A percentile compares a stretch with the other conserved stretches of the same genome.
phyloP scores from a whole-genome alignment of 768 basidiomycete genomes.

The Russula abietina region DNA sequence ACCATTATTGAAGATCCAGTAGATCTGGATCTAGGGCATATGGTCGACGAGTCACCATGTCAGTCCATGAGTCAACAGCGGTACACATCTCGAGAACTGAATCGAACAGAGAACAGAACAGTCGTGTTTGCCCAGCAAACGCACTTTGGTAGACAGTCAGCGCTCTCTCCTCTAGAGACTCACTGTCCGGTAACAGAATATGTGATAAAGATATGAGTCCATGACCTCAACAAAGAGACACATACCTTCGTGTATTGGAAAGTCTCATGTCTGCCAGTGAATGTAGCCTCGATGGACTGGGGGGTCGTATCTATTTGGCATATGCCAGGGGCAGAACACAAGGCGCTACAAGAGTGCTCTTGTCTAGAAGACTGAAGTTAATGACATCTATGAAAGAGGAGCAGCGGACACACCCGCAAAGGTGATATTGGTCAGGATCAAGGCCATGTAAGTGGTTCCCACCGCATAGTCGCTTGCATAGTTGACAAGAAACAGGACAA shows the following conservation, averaged over 20 bases:
- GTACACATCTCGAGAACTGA: too few relatives aligned
- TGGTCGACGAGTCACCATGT: too few relatives aligned
- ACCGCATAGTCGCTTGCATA: conserved; percentile 52
- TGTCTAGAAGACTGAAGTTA: conserved; percentile 34
- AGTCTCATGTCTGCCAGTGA: conserved; percentile 52
- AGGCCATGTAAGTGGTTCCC: conserved; percentile 49
- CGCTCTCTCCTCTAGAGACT: too few relatives aligned
- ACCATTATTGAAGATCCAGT: too few relatives aligned
- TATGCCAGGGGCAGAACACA: conserved; percentile 44
- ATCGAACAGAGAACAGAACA: too few relatives aligned
- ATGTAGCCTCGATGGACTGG: conserved; percentile 56
- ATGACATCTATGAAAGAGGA: background rate
- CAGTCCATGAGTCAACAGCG: too few relatives aligned
- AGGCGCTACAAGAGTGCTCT: conserved; percentile 42
- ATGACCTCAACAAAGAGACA: background rate
- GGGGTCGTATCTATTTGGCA: conserved; percentile 57
- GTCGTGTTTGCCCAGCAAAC: too few relatives aligned
- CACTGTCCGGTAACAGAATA: too few relatives aligned
- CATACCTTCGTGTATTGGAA: conserved; percentile 63
- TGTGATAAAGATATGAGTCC: too few relatives aligned
- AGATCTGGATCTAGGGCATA: too few relatives aligned
- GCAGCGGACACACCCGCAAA: conserved; percentile 49
- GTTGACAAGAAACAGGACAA: conserved; percentile 49
- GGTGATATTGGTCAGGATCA: conserved; percentile 37
- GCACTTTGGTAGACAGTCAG: too few relatives aligned